Percentiles rank a stretch among this genome's conserved stretches.
Evolutionary conservation across 2,329 filamentous ascomycete species (phyloP).

Genomic region (Ascochyta clinopodiicola): DNA sequence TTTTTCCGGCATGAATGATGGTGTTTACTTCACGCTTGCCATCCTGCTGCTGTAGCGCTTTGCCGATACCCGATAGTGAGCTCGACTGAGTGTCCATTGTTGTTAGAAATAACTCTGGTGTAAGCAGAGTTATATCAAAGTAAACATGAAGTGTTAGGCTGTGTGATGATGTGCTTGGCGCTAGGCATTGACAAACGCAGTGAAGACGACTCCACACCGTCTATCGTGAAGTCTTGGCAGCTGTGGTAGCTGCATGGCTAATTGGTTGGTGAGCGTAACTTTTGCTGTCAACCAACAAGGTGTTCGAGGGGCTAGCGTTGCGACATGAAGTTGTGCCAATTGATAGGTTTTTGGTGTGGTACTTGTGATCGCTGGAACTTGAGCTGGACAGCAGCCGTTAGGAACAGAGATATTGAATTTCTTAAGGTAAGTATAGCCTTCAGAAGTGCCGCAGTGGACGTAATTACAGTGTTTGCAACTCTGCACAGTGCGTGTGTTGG

Average conservation of each 20-base stretch:
- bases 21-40: background rate
- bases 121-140: background rate
- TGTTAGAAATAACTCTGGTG: background rate
- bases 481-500: background rate
- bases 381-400: background rate
- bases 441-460: background rate
- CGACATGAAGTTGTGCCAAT: background rate
- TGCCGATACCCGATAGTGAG: background rate
- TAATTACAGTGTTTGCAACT: background rate
- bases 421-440: background rate
- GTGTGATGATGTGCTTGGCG: conserved; percentile 6
- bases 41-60: background rate
- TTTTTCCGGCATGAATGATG: background rate
- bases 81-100: conserved; percentile 2
- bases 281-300: conserved; percentile 2
- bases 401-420: background rate
- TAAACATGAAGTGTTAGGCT: background rate
- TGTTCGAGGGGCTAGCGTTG: background rate
- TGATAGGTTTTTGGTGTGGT: background rate
- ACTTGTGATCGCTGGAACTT: background rate
- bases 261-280: background rate
- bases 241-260: background rate
- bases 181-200: conserved; percentile 12
- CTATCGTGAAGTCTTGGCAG: conserved; percentile 12
- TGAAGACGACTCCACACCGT: conserved; percentile 8